Evolutionary conservation across 2,329 filamentous ascomycete genomes (phyloP), one percentile per base, ranked within the genome.

Genomic region (Xylariomycetidae sp.): DNA sequence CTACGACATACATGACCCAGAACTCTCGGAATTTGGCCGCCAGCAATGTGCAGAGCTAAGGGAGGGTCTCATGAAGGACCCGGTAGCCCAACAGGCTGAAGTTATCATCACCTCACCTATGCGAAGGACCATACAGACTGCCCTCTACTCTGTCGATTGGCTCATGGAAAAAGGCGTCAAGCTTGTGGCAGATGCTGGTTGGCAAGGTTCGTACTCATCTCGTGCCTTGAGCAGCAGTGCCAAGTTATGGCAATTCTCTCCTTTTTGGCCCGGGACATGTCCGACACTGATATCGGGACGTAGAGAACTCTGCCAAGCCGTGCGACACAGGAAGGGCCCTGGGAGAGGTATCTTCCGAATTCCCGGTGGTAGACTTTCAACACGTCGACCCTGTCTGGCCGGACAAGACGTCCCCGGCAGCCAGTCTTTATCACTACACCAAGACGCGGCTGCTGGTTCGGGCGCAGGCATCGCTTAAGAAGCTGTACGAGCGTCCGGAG

Each of bases 61-160:
- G 17, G 50, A 62, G 30, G 61, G 56, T 35, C 58, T 78, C 3
- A 46, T 59, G 10, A 54, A 61, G 20, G 58, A 62, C 14, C 44
- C 48, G 17, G 56, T 72, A 15, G 57, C 53, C 5, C 53, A 61
- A 11, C 56, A 67, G 38, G 61, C 73, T 8, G 69, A 71, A 13
- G 57, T 71, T 17, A 74, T 85, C 33, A 51, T 85, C 19, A 72
- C 75, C 30, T 82, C 77, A 48, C 75, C 80, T 1, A 81, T 84
- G 75, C 63, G 67, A 12, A 67, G 81, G 18, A 83, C 80, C 2
- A 61, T 84, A 18, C 75, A 85, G 57, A 85, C 81, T 2, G 72
- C 79, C 1, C 60, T 71, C 26, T 61, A 72, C 7, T 69, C 70
- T 0, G 60, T 84, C 2, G 70, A 72, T 44, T 82, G 72, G 67